Conservation (phyloP, 805 yeast genomes). For the Candida montana region DNA sequence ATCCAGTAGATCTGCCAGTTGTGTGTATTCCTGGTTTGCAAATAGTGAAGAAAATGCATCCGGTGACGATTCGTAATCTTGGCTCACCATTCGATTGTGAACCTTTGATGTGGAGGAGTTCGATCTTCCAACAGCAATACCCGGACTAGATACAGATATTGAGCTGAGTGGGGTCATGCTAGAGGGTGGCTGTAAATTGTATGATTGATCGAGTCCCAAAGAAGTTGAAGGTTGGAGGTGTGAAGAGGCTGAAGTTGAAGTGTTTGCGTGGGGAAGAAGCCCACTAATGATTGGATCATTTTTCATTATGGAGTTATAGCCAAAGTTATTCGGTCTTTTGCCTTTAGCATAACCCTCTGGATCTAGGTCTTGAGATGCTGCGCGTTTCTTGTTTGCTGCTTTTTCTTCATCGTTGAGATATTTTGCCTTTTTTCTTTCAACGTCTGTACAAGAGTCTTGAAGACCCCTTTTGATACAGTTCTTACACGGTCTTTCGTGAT, state of each 20-base stretch:
- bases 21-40: slow-evolving; percentile 38
- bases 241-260: neutral
- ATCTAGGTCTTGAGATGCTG: too few relatives aligned
- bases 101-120: slow-evolving; percentile 2
- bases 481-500: slow-evolving; percentile 59
- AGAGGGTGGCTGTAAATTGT: neutral
- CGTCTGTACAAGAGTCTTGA: slow-evolving; percentile 52
- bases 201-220: neutral
- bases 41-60: slow-evolving; percentile 27
- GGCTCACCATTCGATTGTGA: slow-evolving; percentile 3
- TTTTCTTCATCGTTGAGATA: slow-evolving; percentile 15
- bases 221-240: neutral
- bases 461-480: slow-evolving; percentile 62
- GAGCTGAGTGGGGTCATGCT: neutral
- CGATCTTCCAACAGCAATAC: neutral
- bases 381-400: neutral
- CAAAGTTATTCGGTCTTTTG: too few relatives aligned
- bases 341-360: too few relatives aligned
- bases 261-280: neutral
- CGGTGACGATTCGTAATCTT: slow-evolving; percentile 17
- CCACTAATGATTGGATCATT: neutral
- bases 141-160: neutral
- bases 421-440: slow-evolving; percentile 46
- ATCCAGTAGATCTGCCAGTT: slow-evolving; percentile 35
- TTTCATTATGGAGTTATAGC: neutral